These are phyloP conservation scores for Aspergillus ochraceoroseus DNA, from an alignment of 2,329 filamentous ascomycete genomes.

Conservation along the genomic window DNA sequence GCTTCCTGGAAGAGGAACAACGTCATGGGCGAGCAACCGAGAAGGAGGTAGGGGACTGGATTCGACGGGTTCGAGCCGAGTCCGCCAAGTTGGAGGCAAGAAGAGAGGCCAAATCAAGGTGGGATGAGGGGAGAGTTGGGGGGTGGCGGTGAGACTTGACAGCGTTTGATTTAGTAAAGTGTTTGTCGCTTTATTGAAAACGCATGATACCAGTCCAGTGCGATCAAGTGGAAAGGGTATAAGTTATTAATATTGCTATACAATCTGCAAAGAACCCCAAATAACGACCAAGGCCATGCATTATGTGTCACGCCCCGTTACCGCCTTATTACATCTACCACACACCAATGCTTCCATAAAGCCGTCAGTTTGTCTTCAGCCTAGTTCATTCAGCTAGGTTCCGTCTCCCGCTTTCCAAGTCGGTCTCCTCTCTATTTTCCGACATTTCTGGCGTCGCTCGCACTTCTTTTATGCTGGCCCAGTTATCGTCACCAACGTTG, in stretches of 20 bases:
- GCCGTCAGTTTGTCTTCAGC: too few species aligned
- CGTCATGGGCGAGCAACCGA: constrained; percentile 58
- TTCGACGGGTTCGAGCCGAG: constrained; percentile 73
- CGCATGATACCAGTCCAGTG: too few species aligned
- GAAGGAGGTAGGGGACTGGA: constrained; percentile 79
- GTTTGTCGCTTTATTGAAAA: too few species aligned
- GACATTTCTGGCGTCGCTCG: not conserved
- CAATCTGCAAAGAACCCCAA: not conserved
- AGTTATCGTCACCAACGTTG: constrained; percentile 29
- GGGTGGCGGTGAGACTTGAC: constrained; percentile 70
- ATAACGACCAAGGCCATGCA: too few species aligned
- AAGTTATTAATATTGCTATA: too few species aligned
- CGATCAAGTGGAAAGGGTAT: too few species aligned
- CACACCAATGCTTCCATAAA: too few species aligned
- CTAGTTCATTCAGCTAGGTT: constrained; percentile 15
- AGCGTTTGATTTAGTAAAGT: too few species aligned
- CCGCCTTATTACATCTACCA: too few species aligned
- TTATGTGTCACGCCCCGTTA: too few species aligned
- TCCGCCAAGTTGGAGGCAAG: constrained; percentile 73
- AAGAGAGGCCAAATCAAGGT: constrained; percentile 81
- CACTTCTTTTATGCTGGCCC: constrained; percentile 19
- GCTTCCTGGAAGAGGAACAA: constrained; percentile 69
- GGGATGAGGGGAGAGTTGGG: constrained; percentile 93
- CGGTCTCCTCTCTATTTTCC: constrained; percentile 13
- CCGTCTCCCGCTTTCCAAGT: constrained; percentile 22